Evolutionary conservation across 2,329 filamentous ascomycete genomes (phyloP), one percentile per base, ranked within the genome.

Genomic region (Curvularia hawaiiensis): DNA sequence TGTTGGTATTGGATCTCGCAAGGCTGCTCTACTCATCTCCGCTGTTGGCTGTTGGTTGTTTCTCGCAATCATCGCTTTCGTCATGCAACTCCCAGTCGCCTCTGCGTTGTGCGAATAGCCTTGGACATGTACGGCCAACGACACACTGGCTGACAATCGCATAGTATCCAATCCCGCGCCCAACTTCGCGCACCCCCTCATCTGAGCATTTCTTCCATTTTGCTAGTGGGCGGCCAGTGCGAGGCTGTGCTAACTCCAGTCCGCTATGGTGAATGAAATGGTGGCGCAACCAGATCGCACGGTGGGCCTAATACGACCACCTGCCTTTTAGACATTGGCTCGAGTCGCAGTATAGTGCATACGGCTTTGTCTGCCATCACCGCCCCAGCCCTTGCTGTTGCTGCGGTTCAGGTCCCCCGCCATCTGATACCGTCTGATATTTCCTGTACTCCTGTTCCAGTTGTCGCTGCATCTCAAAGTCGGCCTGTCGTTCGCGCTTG

Each of bases 401-500:
- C 39, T 65, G 69, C 51, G 67, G 54, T 48, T 68, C 60, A 26
- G 68, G 70, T 3, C 68, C 67, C 49, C 71, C 71, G 18, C 72
- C 69, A 50, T 77, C 74, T n/a, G 74, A 75, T 35, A 98, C 93
- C 4, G 81, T 90, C 79, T 99, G 95, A 31, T 92, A 83, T 76
- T 94, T 94, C 75, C 89, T 88, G 77, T 97, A 98, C 76, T 99
- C 91, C 69, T 89, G 85, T 79, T 98, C 93, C 47, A 99, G 81
- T 7, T 84, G 85, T 62, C 84, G 85, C 75, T 99, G 95, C 85
- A 96, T 87, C 64, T 98, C 93, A 71, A 99, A 99, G 74, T 99
- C 95, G 50, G 92, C 86, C 76, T 96, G 91, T 58, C 95, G 88
- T 77, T 99, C 95, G 65, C 86, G 85, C 79, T 97, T 97, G 64